These are phyloP conservation scores for Saccharomycopsis sp. DNA, from an alignment of 805 yeast species.

Conservation along the genomic window DNA sequence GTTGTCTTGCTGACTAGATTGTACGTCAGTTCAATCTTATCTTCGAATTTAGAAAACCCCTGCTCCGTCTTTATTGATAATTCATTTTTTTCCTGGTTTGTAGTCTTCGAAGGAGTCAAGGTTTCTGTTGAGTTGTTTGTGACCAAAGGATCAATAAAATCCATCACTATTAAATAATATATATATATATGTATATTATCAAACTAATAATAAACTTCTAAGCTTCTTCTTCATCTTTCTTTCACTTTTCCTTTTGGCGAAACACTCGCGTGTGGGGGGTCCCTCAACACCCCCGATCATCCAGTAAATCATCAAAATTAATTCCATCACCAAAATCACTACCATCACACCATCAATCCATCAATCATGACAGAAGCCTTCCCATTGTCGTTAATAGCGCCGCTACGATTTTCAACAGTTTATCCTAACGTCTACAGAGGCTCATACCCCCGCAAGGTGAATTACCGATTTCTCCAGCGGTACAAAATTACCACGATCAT, in stretches of 20 bases:
- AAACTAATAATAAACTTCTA: background rate
- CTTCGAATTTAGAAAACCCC: conserved; percentile 44
- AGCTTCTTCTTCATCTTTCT: too few relatives aligned
- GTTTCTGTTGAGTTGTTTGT: conserved; percentile 18
- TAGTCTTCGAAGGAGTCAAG: background rate
- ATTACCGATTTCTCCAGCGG: conserved; percentile 58
- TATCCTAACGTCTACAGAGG: conserved; percentile 74
- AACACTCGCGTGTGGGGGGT: too few relatives aligned
- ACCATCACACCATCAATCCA: too few relatives aligned
- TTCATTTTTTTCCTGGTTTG: conserved; percentile 3
- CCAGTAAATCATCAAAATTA: too few relatives aligned
- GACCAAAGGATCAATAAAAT: conserved; percentile 15
- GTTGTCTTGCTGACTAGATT: conserved; percentile 37
- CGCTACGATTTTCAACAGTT: conserved; percentile 67
- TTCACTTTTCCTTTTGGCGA: too few relatives aligned
- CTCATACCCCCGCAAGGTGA: conserved; percentile 75
- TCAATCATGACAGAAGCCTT: background rate
- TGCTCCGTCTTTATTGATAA: conserved; percentile 45
- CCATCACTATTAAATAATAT: conserved; percentile 13
- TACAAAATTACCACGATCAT: conserved; percentile 64
- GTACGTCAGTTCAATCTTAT: conserved; percentile 46
- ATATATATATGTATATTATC: too few relatives aligned
- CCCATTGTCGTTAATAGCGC: conserved; percentile 48
- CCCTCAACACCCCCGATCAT: too few relatives aligned
- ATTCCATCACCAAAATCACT: too few relatives aligned